A percentile compares a stretch with the other conserved stretches of the same genome.
Conservation (phyloP, 2,329 filamentous ascomycete species). For the Xylaria sp. region DNA sequence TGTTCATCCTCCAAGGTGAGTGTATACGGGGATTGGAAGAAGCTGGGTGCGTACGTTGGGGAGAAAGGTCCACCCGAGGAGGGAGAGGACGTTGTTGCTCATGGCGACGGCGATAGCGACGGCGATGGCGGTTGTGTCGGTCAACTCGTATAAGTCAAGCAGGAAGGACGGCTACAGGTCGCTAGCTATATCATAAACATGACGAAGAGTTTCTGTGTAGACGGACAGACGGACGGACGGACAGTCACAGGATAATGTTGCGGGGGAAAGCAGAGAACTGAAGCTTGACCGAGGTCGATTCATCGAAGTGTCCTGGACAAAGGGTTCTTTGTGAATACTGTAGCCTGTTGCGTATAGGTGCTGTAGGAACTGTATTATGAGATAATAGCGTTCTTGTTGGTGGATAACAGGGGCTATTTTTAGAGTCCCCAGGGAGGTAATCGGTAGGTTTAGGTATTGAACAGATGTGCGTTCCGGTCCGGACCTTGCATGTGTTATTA, state of each 20-base stretch:
- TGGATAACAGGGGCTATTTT: background rate
- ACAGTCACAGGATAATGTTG: too few relatives aligned
- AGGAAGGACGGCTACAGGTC: background rate
- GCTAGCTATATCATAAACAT: background rate
- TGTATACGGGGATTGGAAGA: conserved; percentile 4
- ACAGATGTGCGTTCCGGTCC: background rate
- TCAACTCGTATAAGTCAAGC: conserved; percentile 1
- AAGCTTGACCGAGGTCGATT: too few relatives aligned
- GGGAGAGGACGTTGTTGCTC: conserved; percentile 49
- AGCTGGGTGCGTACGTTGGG: conserved; percentile 51
- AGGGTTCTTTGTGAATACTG: background rate
- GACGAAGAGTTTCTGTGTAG: background rate
- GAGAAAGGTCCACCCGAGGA: conserved; percentile 61
- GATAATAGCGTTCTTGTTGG: background rate
- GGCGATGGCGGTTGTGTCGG: conserved; percentile 45
- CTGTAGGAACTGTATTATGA: background rate
- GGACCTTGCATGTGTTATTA: background rate
- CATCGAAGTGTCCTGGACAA: background rate
- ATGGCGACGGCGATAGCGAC: too few relatives aligned
- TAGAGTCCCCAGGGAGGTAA: background rate
- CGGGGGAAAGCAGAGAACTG: background rate
- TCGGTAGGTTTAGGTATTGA: too few relatives aligned
- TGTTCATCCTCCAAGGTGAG: background rate
- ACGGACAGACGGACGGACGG: background rate
- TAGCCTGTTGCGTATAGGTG: background rate